A percentile compares a stretch with the other conserved stretches of the same genome.
phyloP scores from a whole-genome alignment of 2,329 filamentous ascomycete genomes.

The Pyricularia pennisetigena region DNA sequence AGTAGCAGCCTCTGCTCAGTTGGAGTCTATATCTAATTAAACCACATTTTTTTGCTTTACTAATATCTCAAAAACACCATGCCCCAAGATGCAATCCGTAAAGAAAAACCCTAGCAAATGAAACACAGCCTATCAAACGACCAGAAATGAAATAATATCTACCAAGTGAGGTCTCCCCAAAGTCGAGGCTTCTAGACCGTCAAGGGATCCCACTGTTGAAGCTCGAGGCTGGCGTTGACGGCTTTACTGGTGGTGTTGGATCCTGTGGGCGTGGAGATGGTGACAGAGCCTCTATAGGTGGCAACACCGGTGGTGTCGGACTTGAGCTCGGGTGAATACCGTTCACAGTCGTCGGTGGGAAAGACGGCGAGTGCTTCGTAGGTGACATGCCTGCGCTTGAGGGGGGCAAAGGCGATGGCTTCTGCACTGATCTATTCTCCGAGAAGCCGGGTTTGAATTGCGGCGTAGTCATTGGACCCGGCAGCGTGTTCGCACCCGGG shows the following conservation, averaged over 20 bases:
- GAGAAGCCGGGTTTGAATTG: slow-evolving; percentile 9
- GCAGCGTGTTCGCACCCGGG: neutral
- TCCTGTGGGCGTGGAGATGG: slow-evolving; percentile 48
- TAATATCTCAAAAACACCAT: neutral
- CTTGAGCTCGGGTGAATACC: slow-evolving; percentile 18
- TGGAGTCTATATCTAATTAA: neutral
- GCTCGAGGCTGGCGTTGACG: slow-evolving; percentile 5
- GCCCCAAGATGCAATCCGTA: neutral
- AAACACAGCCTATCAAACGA: neutral
- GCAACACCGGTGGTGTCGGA: slow-evolving; percentile 36
- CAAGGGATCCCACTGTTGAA: slow-evolving; percentile 1
- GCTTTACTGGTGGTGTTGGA: slow-evolving; percentile 51
- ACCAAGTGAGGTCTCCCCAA: neutral
- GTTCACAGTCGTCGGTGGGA: slow-evolving; percentile 18
- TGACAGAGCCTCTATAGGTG: slow-evolving; percentile 45
- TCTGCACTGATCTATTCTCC: slow-evolving; percentile 17
- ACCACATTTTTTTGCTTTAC: neutral
- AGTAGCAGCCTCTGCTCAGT: neutral
- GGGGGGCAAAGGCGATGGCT: slow-evolving; percentile 30
- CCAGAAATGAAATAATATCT: neutral
- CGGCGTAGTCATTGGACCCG: neutral
- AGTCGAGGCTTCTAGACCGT: neutral
- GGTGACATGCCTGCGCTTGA: slow-evolving; percentile 39
- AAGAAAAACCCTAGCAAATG: neutral
- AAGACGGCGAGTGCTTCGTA: slow-evolving; percentile 39